Conservation (phyloP, 768 basidiomycete species). For the Kondoa subrosea region DNA sequence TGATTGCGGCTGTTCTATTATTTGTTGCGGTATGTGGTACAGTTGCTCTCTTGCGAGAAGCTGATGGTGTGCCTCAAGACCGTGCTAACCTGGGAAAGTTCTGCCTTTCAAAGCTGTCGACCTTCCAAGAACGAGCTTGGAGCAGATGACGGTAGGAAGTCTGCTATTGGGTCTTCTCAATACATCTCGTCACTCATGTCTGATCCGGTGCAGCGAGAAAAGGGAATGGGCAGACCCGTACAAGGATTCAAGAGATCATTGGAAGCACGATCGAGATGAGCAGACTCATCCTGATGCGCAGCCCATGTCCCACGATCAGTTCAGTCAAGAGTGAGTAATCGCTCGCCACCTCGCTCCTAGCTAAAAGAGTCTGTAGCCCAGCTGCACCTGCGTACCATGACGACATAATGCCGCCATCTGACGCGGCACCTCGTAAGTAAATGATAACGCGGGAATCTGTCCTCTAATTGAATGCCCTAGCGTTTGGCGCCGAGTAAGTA, state of each 20-base stretch:
- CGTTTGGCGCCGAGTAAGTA: not conserved
- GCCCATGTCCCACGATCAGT: too few species aligned
- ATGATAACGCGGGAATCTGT: too few species aligned
- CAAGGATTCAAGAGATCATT: too few species aligned
- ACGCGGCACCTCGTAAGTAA: not conserved
- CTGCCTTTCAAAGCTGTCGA: slow-evolving; percentile 7
- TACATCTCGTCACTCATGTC: too few species aligned
- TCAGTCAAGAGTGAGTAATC: too few species aligned
- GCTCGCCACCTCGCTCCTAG: too few species aligned
- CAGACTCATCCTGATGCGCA: too few species aligned
- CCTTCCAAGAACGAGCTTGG: slow-evolving; percentile 1
- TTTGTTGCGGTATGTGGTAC: not conserved
- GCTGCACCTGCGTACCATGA: too few species aligned
- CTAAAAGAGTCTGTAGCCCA: too few species aligned
- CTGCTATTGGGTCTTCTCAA: too few species aligned
- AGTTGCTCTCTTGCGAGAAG: not conserved
- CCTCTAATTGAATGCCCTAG: not conserved
- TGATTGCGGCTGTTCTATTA: not conserved
- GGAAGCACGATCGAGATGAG: too few species aligned
- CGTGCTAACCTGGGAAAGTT: not conserved
- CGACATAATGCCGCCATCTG: too few species aligned
- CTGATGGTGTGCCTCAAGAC: not conserved
- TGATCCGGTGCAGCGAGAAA: slow-evolving; percentile 3
- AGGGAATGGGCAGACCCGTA: not conserved
- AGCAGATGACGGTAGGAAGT: slow-evolving; percentile 6